Conservation (phyloP, 148 eudicot genomes). For the Bassia scoparia region DNA sequence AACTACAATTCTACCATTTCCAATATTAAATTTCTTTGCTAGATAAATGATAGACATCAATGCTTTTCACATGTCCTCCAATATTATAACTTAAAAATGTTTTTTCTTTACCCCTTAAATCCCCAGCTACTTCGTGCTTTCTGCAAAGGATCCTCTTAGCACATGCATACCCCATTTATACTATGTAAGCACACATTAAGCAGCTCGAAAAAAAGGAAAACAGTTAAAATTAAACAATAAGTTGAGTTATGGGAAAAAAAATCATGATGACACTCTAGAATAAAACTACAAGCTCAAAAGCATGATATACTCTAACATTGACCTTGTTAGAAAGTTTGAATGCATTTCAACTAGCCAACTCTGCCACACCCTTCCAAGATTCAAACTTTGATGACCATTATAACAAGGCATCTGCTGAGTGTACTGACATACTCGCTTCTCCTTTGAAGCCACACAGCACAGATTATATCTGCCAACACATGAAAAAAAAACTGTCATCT, state of each 20-base stretch:
- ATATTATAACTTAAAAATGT: neutral
- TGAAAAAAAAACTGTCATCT: too few relatives aligned
- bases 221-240: neutral
- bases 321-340: neutral
- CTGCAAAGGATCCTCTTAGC: slow-evolving; percentile 60
- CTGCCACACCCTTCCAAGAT: too few relatives aligned
- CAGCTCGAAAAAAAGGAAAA: slow-evolving; percentile 46
- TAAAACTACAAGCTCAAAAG: neutral
- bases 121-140: slow-evolving; percentile 84
- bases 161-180: slow-evolving; percentile 81
- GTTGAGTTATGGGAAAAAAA: neutral
- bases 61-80: neutral
- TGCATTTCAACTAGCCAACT: neutral
- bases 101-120: slow-evolving; percentile 62
- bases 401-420: too few relatives aligned
- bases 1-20: neutral
- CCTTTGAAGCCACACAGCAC: too few relatives aligned
- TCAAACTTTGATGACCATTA: too few relatives aligned
- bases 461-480: too few relatives aligned
- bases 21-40: too few relatives aligned
- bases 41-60: too few relatives aligned
- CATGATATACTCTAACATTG: neutral
- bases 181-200: slow-evolving; percentile 93
- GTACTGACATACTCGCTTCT: too few relatives aligned
- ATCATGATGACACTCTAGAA: neutral